Percentiles rank a stretch among this genome's conserved stretches.
phyloP scores from a whole-genome alignment of 768 basidiomycete genomes.

The Serendipita sp. region DNA sequence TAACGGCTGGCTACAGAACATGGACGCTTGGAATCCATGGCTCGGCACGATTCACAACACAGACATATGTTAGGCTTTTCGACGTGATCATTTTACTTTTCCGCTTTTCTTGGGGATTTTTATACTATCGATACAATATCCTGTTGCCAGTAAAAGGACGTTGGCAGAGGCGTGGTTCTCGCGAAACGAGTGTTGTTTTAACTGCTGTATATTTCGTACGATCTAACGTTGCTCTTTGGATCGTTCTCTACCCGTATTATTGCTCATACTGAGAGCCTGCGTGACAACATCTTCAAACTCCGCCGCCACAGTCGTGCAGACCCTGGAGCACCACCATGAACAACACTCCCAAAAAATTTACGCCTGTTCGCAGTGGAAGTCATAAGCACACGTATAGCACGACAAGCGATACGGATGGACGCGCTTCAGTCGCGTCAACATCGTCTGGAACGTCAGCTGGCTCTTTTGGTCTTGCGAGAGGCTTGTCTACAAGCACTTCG shows the following conservation, averaged over 20 bases:
- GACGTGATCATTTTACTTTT: too few relatives aligned
- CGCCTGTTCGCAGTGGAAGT: neutral
- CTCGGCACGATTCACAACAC: slow-evolving; percentile 26
- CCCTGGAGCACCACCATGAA: neutral
- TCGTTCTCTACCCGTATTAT: too few relatives aligned
- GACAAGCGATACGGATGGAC: neutral
- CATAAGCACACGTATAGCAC: neutral
- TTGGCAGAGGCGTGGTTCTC: too few relatives aligned
- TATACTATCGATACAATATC: too few relatives aligned
- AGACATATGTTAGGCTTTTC: neutral
- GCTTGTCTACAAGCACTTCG: neutral
- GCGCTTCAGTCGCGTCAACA: neutral
- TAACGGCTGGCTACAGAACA: slow-evolving; percentile 55
- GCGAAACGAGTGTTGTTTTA: too few relatives aligned
- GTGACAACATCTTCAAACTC: neutral
- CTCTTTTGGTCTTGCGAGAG: neutral
- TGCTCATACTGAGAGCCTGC: neutral
- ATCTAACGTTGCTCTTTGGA: too few relatives aligned
- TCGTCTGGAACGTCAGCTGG: neutral
- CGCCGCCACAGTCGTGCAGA: neutral
- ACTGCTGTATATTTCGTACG: too few relatives aligned
- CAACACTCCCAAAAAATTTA: neutral
- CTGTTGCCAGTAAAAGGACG: too few relatives aligned
- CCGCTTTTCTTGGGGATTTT: too few relatives aligned
- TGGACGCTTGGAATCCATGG: slow-evolving; percentile 30